A percentile compares a stretch with the other conserved stretches of the same genome.
Evolutionary conservation across 352 stramenopile species (phyloP).

Genomic region (Pythium angustatum): DNA sequence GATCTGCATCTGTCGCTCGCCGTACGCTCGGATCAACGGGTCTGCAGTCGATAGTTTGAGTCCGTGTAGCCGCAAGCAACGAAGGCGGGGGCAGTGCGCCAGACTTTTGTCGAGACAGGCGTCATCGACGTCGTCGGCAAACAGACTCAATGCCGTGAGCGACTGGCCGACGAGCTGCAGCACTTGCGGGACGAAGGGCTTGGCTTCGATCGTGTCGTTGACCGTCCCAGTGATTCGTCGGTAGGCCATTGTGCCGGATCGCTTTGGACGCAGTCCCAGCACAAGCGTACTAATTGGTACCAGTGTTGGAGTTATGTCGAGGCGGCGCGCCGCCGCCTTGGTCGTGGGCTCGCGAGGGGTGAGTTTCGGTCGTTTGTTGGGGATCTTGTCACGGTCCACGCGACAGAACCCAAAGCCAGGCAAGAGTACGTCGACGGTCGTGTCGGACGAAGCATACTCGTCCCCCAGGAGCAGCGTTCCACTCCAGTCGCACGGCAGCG

Average conservation of each 20-base stretch:
- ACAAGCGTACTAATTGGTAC: not conserved
- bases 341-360: not conserved
- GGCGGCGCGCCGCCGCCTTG: not conserved
- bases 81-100: not conserved
- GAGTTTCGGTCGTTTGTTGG: conserved; percentile 3
- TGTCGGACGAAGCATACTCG: not conserved
- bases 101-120: conserved; percentile 8
- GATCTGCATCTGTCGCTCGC: not conserved
- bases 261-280: not conserved
- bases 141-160: conserved; percentile 1
- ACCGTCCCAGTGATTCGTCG: not conserved
- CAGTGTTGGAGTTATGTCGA: not conserved
- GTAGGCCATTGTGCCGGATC: not conserved
- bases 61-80: not conserved
- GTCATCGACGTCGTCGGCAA: conserved; percentile 1
- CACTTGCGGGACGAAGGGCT: not conserved
- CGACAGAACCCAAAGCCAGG: conserved; percentile 13
- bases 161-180: conserved; percentile 1
- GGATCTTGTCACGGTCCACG: conserved; percentile 5
- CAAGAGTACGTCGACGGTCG: conserved; percentile 10
- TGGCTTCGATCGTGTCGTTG: not conserved
- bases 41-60: not conserved
- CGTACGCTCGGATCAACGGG: conserved; percentile 6
- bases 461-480: not conserved
- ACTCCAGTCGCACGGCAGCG: conserved; percentile 4